Percentiles rank a stretch among this genome's conserved stretches.
Conservation (phyloP, 768 basidiomycete species). For the Pleurotus pulmonarius region DNA sequence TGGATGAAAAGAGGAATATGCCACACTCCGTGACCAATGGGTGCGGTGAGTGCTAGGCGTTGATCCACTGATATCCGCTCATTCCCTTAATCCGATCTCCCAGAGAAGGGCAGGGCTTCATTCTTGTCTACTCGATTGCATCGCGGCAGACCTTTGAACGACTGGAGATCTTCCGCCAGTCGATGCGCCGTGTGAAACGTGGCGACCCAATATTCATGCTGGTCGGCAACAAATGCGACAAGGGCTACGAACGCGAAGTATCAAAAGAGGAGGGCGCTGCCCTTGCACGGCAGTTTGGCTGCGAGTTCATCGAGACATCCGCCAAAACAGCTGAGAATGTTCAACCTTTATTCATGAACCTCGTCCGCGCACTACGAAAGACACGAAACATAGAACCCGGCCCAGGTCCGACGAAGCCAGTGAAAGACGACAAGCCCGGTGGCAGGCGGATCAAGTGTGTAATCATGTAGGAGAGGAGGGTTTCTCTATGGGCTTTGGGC, state of each 20-base stretch:
- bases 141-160: conserved; percentile 91
- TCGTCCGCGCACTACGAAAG: conserved; percentile 80
- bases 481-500: conserved; percentile 50
- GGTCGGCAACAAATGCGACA: conserved; percentile 95
- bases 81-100: conserved; percentile 8
- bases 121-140: conserved; percentile 94
- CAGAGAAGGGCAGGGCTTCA: conserved; percentile 97
- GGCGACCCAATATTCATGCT: conserved; percentile 87
- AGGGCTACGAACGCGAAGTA: conserved; percentile 87
- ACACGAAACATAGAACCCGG: conserved; percentile 56
- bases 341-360: conserved; percentile 82
- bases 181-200: conserved; percentile 86
- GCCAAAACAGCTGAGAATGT: conserved; percentile 94
- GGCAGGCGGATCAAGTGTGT: conserved; percentile 55
- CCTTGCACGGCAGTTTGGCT: conserved; percentile 80
- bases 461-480: conserved; percentile 65
- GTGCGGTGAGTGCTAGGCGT: conserved; percentile 65
- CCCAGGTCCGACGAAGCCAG: conserved; percentile 34
- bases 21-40: conserved; percentile 96
- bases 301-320: conserved; percentile 95
- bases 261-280: conserved; percentile 84
- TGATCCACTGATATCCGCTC: conserved; percentile 8
- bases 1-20: conserved; percentile 80
- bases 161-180: conserved; percentile 85
- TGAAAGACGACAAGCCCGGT: conserved; percentile 42